Percentiles rank a stretch among this genome's conserved stretches.
These are phyloP conservation scores for Orbilia javanica DNA, from an alignment of 2,329 filamentous ascomycete genomes.

Conservation along the genomic window DNA sequence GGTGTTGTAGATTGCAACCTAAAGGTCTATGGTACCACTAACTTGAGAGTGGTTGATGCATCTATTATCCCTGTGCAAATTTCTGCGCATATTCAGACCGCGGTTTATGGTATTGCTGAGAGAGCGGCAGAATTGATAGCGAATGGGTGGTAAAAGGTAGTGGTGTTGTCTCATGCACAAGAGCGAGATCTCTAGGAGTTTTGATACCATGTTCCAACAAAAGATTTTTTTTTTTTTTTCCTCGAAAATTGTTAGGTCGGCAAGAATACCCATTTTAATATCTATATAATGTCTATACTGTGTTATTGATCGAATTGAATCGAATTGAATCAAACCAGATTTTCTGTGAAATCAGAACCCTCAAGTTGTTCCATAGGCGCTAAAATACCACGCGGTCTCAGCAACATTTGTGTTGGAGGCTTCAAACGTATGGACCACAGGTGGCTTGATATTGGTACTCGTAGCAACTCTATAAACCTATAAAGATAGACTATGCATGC, in stretches of 20 bases:
- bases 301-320: neutral
- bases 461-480: too few species aligned
- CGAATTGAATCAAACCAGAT: neutral
- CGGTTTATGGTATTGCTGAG: conserved; percentile 91
- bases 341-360: neutral
- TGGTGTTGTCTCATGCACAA: too few species aligned
- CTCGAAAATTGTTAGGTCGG: conserved; percentile 61
- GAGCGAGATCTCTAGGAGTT: too few species aligned
- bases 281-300: conserved; percentile 65
- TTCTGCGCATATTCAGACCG: conserved; percentile 67
- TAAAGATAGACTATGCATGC: too few species aligned
- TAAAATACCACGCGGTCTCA: neutral
- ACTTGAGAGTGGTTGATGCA: conserved; percentile 83
- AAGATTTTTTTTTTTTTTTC: neutral
- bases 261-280: conserved; percentile 38
- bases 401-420: neutral
- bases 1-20: conserved; percentile 85
- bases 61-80: conserved; percentile 77
- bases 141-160: conserved; percentile 71
- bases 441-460: too few species aligned
- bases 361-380: neutral
- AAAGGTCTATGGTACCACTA: conserved; percentile 78
- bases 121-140: conserved; percentile 85
- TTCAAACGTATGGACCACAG: too few species aligned
- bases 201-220: neutral